A percentile compares a stretch with the other conserved stretches of the same genome.
These are phyloP conservation scores for Filobasidium floriforme DNA, from an alignment of 768 basidiomycete species.

Conservation along the genomic window DNA sequence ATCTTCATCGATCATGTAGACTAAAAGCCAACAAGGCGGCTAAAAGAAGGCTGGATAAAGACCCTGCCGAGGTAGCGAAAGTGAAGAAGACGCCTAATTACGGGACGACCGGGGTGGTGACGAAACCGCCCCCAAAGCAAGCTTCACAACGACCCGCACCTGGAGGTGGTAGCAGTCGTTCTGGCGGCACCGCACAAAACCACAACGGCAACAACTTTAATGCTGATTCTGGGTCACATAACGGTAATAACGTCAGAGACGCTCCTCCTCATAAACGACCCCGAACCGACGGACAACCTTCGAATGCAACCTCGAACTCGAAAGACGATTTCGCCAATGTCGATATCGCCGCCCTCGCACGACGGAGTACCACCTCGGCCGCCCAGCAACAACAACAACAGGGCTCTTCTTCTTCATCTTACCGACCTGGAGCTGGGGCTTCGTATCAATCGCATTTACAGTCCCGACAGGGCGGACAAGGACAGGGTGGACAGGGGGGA, in stretches of 20 bases:
- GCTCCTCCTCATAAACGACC: no score
- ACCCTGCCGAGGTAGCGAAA: conserved; percentile 52
- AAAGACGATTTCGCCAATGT: conserved; percentile 9
- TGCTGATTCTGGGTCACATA: no score
- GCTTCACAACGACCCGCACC: conserved; percentile 3
- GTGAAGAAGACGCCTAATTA: conserved; percentile 33
- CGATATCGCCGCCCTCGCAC: conserved; percentile 17
- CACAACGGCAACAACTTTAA: no score
- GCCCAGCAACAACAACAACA: conserved; percentile 2
- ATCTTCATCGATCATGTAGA: conserved; percentile 46
- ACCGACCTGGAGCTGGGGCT: neutral
- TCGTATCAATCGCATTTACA: neutral
- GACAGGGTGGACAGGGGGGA: conserved; percentile 25
- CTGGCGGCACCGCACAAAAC: no score
- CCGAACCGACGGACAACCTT: no score
- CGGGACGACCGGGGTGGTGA: no score
- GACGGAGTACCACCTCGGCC: conserved; percentile 14
- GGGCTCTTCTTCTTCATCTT: neutral
- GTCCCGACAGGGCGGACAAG: neutral
- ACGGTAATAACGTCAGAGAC: no score
- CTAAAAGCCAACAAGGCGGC: conserved; percentile 60
- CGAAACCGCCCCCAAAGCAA: no score
- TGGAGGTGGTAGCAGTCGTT: no score
- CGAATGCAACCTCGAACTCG: neutral
- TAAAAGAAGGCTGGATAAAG: conserved; percentile 21